Evolutionary conservation across 1,139 yeast species (phyloP).

Genomic region (Yamadazyma conglobata): DNA sequence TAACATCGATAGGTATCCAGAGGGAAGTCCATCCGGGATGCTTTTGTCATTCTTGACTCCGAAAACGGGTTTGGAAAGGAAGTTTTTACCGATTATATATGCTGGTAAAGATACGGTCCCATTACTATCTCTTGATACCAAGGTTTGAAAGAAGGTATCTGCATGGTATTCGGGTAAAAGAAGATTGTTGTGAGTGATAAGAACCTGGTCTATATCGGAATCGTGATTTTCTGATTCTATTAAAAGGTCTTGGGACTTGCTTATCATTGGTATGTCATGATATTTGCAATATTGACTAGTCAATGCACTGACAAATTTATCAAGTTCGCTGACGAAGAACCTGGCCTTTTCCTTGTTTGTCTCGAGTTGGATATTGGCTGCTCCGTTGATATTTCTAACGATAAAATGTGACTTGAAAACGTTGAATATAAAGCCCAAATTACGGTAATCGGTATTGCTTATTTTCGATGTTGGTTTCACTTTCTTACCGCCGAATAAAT

Average conservation of each 20-base stretch:
- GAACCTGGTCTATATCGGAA: slow-evolving; percentile 22
- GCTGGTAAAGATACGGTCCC: slow-evolving; percentile 38
- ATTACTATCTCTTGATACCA: slow-evolving; percentile 31
- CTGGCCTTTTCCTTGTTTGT: slow-evolving; percentile 3
- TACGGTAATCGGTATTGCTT: slow-evolving; percentile 27
- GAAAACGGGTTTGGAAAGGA: slow-evolving; percentile 17
- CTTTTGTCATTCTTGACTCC: slow-evolving; percentile 14
- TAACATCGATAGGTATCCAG: slow-evolving; percentile 27
- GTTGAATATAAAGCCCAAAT: slow-evolving; percentile 31
- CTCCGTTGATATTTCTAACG: slow-evolving; percentile 31
- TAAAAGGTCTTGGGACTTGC: slow-evolving; percentile 17
- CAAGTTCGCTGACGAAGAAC: slow-evolving; percentile 28
- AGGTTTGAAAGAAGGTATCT: slow-evolving; percentile 31
- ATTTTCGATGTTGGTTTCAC: slow-evolving; percentile 9
- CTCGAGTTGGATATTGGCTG: slow-evolving; percentile 13
- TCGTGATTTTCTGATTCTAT: slow-evolving; percentile 10
- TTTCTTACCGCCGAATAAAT: slow-evolving; percentile 19
- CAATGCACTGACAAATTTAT: slow-evolving; percentile 23
- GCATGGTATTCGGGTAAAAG: slow-evolving; percentile 37
- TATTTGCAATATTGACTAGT: slow-evolving; percentile 23
- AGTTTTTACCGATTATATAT: slow-evolving; percentile 30
- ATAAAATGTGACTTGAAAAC: slow-evolving; percentile 32
- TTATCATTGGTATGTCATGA: slow-evolving; percentile 27
- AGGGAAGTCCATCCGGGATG: slow-evolving; percentile 25
- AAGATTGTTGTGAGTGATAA: slow-evolving; percentile 35